Evolutionary conservation across 352 stramenopile genomes (phyloP).

Genomic region (Globisporangium cederbergense): DNA sequence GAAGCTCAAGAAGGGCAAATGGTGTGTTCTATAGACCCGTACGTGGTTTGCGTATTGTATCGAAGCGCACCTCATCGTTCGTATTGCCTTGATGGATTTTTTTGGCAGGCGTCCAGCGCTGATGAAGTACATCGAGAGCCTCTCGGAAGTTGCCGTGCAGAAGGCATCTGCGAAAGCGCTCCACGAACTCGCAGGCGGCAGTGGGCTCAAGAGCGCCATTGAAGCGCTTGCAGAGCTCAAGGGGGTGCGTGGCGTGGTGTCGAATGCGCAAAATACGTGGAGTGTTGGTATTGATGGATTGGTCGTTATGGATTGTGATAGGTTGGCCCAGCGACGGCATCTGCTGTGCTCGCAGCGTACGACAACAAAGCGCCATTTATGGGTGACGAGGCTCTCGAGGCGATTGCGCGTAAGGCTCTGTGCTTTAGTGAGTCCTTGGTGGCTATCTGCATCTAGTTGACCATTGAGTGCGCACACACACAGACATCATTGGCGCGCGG

Average conservation of each 20-base stretch:
- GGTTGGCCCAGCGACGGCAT: conserved; percentile 77
- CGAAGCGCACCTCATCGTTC: too few species aligned
- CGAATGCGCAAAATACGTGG: background rate
- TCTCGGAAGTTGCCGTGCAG: conserved; percentile 45
- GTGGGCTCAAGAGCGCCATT: conserved; percentile 34
- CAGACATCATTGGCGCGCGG: conserved; percentile 59
- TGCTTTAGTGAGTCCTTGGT: background rate
- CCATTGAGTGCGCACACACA: background rate
- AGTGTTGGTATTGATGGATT: conserved; percentile 1
- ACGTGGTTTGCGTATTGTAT: too few species aligned
- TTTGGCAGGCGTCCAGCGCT: conserved; percentile 57
- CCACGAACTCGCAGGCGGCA: conserved; percentile 23
- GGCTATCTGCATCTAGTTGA: too few species aligned
- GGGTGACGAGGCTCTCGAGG: conserved; percentile 75
- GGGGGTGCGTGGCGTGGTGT: conserved; percentile 36
- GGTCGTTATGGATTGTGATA: conserved; percentile 17
- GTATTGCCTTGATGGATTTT: too few species aligned
- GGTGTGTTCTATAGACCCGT: conserved; percentile 23
- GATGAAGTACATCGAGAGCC: conserved; percentile 61
- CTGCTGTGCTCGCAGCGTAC: conserved; percentile 67
- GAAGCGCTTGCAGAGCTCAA: conserved; percentile 62
- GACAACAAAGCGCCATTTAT: conserved; percentile 71
- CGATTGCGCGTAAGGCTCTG: conserved; percentile 40
- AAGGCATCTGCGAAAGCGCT: conserved; percentile 43
- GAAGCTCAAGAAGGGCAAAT: conserved; percentile 87